Evolutionary conservation across 106 monocot genomes (phyloP).

Genomic region (Acorus calamus): DNA sequence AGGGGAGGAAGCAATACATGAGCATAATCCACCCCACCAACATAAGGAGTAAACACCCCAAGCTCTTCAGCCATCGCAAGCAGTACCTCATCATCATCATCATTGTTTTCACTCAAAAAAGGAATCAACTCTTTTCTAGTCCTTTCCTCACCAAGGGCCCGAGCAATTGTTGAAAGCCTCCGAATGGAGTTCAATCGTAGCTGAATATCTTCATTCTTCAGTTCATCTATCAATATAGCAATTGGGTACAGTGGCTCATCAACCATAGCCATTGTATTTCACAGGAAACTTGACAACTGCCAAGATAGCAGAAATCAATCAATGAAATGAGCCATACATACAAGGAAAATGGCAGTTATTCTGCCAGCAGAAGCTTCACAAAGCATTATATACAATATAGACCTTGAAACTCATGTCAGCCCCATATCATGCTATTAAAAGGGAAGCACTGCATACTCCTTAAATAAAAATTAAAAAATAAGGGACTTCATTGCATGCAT

Average conservation of each 20-base stretch:
- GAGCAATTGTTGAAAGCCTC: slow-evolving; percentile 78
- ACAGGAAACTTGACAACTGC: slow-evolving; percentile 12
- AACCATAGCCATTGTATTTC: slow-evolving; percentile 58
- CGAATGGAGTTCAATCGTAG: slow-evolving; percentile 86
- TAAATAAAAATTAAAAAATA: no score
- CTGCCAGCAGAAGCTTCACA: no score
- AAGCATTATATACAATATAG: no score
- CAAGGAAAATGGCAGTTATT: no score
- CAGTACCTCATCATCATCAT: slow-evolving; percentile 91
- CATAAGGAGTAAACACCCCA: slow-evolving; percentile 88
- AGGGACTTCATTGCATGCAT: no score
- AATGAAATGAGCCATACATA: no score
- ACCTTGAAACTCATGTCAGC: no score
- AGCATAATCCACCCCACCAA: slow-evolving; percentile 78
- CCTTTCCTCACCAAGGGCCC: slow-evolving; percentile 92
- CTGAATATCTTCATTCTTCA: slow-evolving; percentile 94
- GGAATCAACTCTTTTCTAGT: slow-evolving; percentile 91
- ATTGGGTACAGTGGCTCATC: slow-evolving; percentile 93
- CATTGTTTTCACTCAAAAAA: slow-evolving; percentile 90
- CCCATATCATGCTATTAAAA: no score
- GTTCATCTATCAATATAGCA: slow-evolving; percentile 82
- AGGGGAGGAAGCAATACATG: slow-evolving; percentile 76
- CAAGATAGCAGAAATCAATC: not conserved
- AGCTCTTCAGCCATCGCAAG: slow-evolving; percentile 93
- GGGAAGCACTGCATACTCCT: no score